Base-by-base conservation (phyloP, 208 protist species). In the Strigomonas culicis region DNA sequence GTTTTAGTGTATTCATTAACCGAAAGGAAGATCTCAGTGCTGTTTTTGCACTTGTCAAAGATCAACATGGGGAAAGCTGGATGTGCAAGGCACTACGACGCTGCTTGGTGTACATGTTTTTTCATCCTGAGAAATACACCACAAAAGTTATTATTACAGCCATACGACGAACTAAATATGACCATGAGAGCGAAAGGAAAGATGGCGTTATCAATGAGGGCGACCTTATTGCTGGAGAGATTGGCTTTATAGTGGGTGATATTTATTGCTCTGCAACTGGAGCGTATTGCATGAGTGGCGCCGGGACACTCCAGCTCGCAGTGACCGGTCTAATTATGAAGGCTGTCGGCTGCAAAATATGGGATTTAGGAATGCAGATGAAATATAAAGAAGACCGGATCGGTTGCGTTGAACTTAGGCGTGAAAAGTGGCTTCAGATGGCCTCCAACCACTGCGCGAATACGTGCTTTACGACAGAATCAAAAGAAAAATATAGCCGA, bases 331-430 rank as follows among this genome's bases (percentile, higher is more conserved):
- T 72, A 19, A 71, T 75, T 24, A 66, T 97, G 73, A 63, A 68
- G 1, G 41, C 65, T 0, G 63, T 75, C 2, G 86, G 88, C 13
- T 93, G 86, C 59, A 78, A 51, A 4, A 52, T 92, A 0, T 97
- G 91, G 88, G 91, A 97, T 76, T 68, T 97, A n/a, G 91, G 88
- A 10, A 97, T 97, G 91, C 27, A 41, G 22, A 79, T 94, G 79
- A 57, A 57, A 10, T 97, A 97, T 75, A 97, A 97, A 39, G 41
- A 69, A 34, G 21, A 77, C 15, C 4, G 44, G 8, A 34, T 92
- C 11, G 62, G 70, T 2, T 74, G 68, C 50, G 67, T 81, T 0
- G 41, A 75, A 22, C 39, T 92, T 10, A n/a, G 61, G 43, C 61
- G 82, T 11, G 53, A 71, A 21, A n/a, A 78, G 28, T 92, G 86